These are phyloP conservation scores for Allomyces javanicus DNA, from an alignment of 192 early-diverging fungal species.

Conservation along the genomic window DNA sequence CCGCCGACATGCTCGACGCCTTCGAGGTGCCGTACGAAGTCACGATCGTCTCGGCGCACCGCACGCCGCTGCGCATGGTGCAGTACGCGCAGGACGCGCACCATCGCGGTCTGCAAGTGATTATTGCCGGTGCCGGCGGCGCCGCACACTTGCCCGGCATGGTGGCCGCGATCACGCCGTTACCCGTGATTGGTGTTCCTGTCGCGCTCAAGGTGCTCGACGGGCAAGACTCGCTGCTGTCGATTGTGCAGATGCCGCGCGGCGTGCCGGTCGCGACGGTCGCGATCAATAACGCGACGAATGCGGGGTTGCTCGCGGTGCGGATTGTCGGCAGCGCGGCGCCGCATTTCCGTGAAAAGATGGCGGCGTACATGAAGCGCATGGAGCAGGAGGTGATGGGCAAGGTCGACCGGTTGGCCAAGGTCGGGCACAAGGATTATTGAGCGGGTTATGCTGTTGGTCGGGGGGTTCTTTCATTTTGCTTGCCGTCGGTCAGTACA, in stretches of 20 bases:
- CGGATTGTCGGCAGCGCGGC: slow-evolving; percentile 69
- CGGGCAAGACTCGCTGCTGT: slow-evolving; percentile 90
- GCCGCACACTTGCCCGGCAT: slow-evolving; percentile 98
- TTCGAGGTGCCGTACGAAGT: slow-evolving; percentile 90
- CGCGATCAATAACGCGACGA: slow-evolving; percentile 94
- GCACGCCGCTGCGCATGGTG: slow-evolving; percentile 83
- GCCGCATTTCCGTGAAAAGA: slow-evolving; percentile 50
- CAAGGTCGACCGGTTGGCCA: slow-evolving; percentile 66
- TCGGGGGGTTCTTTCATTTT: too few relatives aligned
- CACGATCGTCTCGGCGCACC: slow-evolving; percentile 93
- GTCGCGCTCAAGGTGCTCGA: slow-evolving; percentile 80
- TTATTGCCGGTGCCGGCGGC: slow-evolving; percentile 96
- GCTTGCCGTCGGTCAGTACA: too few relatives aligned
- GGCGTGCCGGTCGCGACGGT: slow-evolving; percentile 98
- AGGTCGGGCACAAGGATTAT: slow-evolving; percentile 70
- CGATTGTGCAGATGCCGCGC: slow-evolving; percentile 99
- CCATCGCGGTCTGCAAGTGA: slow-evolving; percentile 77
- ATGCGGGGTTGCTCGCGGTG: slow-evolving; percentile 84
- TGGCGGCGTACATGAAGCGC: slow-evolving; percentile 54
- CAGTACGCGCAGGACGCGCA: slow-evolving; percentile 76
- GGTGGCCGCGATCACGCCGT: slow-evolving; percentile 92
- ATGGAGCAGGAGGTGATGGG: slow-evolving; percentile 73
- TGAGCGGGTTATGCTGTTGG: not conserved
- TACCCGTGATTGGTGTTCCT: slow-evolving; percentile 95
- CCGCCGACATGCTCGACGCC: slow-evolving; percentile 67